phyloP scores from a whole-genome alignment of 805 yeast genomes.

The Metschnikowia corniflorae region DNA sequence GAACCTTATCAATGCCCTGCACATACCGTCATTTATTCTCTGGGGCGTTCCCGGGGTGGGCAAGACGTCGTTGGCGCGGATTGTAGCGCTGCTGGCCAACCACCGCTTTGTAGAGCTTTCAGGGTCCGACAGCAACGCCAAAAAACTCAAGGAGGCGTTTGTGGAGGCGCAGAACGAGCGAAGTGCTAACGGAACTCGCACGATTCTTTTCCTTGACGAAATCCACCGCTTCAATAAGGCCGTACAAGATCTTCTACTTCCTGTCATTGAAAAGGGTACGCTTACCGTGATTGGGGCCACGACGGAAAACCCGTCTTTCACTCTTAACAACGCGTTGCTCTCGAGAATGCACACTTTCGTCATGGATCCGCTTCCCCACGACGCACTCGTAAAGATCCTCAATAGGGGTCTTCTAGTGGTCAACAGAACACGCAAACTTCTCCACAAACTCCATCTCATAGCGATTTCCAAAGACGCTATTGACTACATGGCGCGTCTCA shows the following conservation, averaged over 20 bases:
- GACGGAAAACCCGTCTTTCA: constrained; percentile 62
- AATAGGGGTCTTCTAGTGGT: constrained; percentile 45
- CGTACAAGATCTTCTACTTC: constrained; percentile 40
- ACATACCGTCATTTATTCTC: constrained; percentile 38
- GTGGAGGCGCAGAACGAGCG: constrained; percentile 35
- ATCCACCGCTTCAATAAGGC: constrained; percentile 44
- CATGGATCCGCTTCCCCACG: constrained; percentile 36
- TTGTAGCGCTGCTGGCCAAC: constrained; percentile 31
- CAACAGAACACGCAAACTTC: constrained; percentile 55
- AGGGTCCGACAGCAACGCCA: constrained; percentile 38
- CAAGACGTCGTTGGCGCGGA: constrained; percentile 41
- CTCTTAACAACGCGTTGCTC: constrained; percentile 39
- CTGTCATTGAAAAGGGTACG: constrained; percentile 39
- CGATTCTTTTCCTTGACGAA: constrained; percentile 38
- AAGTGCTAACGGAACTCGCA: constrained; percentile 31
- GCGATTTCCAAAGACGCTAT: constrained; percentile 54
- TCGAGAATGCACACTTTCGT: constrained; percentile 44
- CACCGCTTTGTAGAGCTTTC: constrained; percentile 37
- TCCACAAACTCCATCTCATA: constrained; percentile 48
- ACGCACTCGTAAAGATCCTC: constrained; percentile 33
- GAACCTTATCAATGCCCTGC: constrained; percentile 31
- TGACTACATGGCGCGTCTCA: constrained; percentile 64
- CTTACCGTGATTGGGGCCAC: constrained; percentile 44
- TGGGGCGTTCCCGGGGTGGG: constrained; percentile 49
- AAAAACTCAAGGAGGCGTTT: constrained; percentile 35